A percentile compares a stretch with the other conserved stretches of the same genome.
These are phyloP conservation scores for Ogataea salicorniae DNA, from an alignment of 805 yeast genomes.

Conservation along the genomic window DNA sequence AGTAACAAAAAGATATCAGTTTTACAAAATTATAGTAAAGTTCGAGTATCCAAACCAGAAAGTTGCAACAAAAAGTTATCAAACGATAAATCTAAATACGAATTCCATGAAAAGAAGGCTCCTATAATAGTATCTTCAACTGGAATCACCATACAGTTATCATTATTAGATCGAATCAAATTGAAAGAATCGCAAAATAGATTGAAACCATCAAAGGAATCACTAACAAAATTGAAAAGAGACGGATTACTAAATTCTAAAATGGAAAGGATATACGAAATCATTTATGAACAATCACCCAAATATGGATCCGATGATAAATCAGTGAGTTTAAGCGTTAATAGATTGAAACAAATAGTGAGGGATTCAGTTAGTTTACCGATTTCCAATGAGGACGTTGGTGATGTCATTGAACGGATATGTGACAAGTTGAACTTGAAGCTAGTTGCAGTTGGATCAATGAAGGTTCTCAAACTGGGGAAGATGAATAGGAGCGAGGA, in stretches of 20 bases:
- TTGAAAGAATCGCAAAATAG: conserved; percentile 28
- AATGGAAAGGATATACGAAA: conserved; percentile 18
- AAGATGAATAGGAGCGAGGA: conserved; percentile 16
- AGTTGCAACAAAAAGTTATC: conserved; percentile 14
- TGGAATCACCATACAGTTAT: conserved; percentile 9
- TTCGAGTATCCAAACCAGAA: neutral
- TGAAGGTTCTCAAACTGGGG: conserved; percentile 16
- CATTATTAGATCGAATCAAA: conserved; percentile 37
- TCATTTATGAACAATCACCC: conserved; percentile 21
- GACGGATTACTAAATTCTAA: conserved; percentile 13
- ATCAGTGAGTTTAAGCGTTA: conserved; percentile 10
- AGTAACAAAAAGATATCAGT: neutral
- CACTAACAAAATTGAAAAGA: neutral
- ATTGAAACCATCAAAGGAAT: conserved; percentile 6
- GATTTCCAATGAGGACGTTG: conserved; percentile 16
- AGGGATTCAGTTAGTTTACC: conserved; percentile 18
- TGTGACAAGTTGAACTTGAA: conserved; percentile 7
- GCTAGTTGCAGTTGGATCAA: conserved; percentile 15
- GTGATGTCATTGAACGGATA: conserved; percentile 6
- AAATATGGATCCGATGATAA: conserved; percentile 4
- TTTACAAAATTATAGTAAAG: neutral
- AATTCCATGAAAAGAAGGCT: conserved; percentile 28
- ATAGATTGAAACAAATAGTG: conserved; percentile 13
- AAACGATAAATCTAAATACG: conserved; percentile 34
- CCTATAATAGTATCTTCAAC: neutral